Conservation (phyloP, 2,329 filamentous ascomycete species). For the Fragosphaeria purpurea region DNA sequence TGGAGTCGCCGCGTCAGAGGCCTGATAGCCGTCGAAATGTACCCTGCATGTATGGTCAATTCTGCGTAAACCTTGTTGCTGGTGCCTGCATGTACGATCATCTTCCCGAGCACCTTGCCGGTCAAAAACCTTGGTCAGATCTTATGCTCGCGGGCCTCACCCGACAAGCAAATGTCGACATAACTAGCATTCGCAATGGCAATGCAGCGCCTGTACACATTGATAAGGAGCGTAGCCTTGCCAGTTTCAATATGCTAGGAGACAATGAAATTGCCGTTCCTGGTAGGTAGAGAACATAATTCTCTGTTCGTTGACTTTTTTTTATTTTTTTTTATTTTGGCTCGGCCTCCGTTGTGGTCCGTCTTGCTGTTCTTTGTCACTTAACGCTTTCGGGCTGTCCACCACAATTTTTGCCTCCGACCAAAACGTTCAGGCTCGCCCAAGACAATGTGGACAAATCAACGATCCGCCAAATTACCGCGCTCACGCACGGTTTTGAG, state of each 20-base stretch:
- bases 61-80: too few relatives aligned
- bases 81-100: too few relatives aligned
- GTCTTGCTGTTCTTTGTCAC: too few relatives aligned
- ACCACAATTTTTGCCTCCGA: conserved; percentile 10
- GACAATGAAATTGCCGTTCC: conserved; percentile 16
- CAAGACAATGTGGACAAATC: neutral
- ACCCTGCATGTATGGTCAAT: too few relatives aligned
- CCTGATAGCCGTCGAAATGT: too few relatives aligned
- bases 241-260: conserved; percentile 16
- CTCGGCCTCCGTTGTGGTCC: too few relatives aligned
- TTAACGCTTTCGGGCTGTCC: conserved; percentile 8
- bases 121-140: too few relatives aligned
- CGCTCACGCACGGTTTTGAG: conserved; percentile 11
- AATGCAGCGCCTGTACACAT: neutral
- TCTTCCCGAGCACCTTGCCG: too few relatives aligned
- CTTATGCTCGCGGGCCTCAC: neutral
- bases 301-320: too few relatives aligned
- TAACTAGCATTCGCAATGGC: neutral
- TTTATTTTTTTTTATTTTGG: too few relatives aligned
- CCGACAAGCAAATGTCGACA: neutral
- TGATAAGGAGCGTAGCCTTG: conserved; percentile 3
- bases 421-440: neutral
- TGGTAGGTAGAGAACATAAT: conserved; percentile 5
- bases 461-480: too few relatives aligned
- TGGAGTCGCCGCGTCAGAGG: too few relatives aligned